phyloP scores from a whole-genome alignment of 257 asterid species.

The Solanum paucissectum region DNA sequence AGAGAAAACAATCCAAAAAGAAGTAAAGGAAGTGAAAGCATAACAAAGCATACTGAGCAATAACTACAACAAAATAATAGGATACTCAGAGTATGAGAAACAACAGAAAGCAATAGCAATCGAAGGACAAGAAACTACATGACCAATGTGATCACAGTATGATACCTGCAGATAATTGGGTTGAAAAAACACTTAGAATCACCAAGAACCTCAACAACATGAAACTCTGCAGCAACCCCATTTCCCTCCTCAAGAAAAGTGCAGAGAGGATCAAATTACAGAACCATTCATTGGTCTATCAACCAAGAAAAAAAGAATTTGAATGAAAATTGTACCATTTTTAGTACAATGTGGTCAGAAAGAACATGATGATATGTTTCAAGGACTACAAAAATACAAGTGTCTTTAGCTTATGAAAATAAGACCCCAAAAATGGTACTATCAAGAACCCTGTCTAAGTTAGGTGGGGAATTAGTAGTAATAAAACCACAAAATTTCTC shows the following conservation, averaged over 20 bases:
- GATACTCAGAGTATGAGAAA: neutral
- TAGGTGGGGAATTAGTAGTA: neutral
- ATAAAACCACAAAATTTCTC: neutral
- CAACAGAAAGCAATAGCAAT: neutral
- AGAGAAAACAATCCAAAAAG: neutral
- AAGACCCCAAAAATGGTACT: constrained; percentile 30
- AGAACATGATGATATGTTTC: constrained; percentile 23
- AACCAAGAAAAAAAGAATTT: constrained; percentile 4
- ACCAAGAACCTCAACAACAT: constrained; percentile 16
- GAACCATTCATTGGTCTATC: constrained; percentile 13
- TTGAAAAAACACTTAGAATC: constrained; percentile 20
- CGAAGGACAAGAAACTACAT: neutral
- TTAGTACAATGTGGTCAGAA: constrained; percentile 14
- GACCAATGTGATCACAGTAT: neutral
- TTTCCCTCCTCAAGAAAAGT: constrained; percentile 16
- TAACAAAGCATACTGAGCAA: neutral
- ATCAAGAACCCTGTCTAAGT: constrained; percentile 1
- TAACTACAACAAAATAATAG: neutral
- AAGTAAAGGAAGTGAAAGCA: neutral
- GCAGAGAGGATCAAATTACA: constrained; percentile 17
- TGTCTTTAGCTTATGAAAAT: constrained; percentile 1
- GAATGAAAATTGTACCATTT: neutral
- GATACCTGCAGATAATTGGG: constrained; percentile 71
- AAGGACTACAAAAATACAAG: constrained; percentile 10
- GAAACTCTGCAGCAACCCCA: constrained; percentile 39